Base-by-base conservation (phyloP, 345 rosid species). In the Salix brachista region DNA sequence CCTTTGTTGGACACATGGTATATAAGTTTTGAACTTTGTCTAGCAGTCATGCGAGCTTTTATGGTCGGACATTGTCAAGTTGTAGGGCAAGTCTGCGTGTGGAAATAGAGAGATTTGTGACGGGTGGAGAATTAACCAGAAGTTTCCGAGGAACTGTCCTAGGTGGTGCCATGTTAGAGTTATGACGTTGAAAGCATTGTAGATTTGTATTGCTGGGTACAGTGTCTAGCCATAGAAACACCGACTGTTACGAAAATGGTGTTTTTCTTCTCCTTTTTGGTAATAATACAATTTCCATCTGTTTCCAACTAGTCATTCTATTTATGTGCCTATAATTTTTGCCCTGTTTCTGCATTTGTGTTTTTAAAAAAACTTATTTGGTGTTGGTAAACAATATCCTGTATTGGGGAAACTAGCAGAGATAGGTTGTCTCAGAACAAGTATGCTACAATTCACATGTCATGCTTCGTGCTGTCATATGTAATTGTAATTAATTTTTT, bases 121-220 rank as follows among this genome's bases (percentile, higher is more conserved):
- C 61, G 12, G 60, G 28, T 76, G 71, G 76, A 72, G 77, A 75
- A 67, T 41, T 75, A 19, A 46, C 46, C 41, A 52, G 64, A 69
- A 69, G 65, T 37, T 37, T 48, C 41, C 48, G 65, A 68, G 44
- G 30, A 75, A 58, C 48, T 41, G 34, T 67, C 69, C 26, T 30
- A 60, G 73, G 77, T 70, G 64, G 65, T 58, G 56, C 68, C 67
- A 64, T 50, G 70, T 56, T 82, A 80, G 81, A 52, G 62, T 60
- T 76, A 82, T 80, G 84, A 79, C 80, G 83, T 67, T 71, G 78
- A 83, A 85, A 83, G 79, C 75, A 65, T 76, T 83, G 88, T 86
- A 83, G 84, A 81, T 83, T 79, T 79, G 80, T 76, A 81, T 73
- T 66, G 74, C 65, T 84, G 77, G 79, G 39, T 72, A 54, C 58